These are phyloP conservation scores for Boletus pseudo-olivaceus DNA, from an alignment of 768 basidiomycete genomes.

Conservation along the genomic window DNA sequence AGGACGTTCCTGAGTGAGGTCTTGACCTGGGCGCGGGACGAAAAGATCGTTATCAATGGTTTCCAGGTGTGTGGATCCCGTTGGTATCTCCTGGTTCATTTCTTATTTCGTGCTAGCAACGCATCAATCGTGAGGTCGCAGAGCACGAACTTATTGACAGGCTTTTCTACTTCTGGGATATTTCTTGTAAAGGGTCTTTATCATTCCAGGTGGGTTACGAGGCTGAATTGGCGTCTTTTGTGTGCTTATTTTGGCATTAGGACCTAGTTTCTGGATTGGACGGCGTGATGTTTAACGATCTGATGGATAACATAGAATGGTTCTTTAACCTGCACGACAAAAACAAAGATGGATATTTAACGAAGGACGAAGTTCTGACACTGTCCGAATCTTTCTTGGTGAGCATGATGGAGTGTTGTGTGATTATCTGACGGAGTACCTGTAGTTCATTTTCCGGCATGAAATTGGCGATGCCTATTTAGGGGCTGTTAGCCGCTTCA, in stretches of 20 bases:
- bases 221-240: not conserved
- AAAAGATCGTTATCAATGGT: slow-evolving; percentile 88
- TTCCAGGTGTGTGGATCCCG: slow-evolving; percentile 58
- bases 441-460: slow-evolving; percentile 94
- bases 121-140: slow-evolving; percentile 84
- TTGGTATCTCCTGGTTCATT: slow-evolving; percentile 1
- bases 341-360: slow-evolving; percentile 92
- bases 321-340: slow-evolving; percentile 96
- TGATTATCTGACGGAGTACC: slow-evolving; percentile 3
- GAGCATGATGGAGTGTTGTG: not conserved
- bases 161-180: slow-evolving; percentile 95
- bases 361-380: slow-evolving; percentile 95
- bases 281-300: slow-evolving; percentile 90
- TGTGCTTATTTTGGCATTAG: slow-evolving; percentile 37
- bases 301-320: slow-evolving; percentile 99
- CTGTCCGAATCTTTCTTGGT: slow-evolving; percentile 93
- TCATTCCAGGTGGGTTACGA: slow-evolving; percentile 71
- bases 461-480: slow-evolving; percentile 96
- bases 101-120: slow-evolving; percentile 50
- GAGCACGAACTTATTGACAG: slow-evolving; percentile 96
- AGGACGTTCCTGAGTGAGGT: slow-evolving; percentile 87
- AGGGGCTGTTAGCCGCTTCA: slow-evolving; percentile 93
- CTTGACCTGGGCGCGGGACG: slow-evolving; percentile 93
- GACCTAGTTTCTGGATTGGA: slow-evolving; percentile 88
- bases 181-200: slow-evolving; percentile 71